Conservation (phyloP, 2,329 filamentous ascomycete genomes). For the Trichoderma koningii region DNA sequence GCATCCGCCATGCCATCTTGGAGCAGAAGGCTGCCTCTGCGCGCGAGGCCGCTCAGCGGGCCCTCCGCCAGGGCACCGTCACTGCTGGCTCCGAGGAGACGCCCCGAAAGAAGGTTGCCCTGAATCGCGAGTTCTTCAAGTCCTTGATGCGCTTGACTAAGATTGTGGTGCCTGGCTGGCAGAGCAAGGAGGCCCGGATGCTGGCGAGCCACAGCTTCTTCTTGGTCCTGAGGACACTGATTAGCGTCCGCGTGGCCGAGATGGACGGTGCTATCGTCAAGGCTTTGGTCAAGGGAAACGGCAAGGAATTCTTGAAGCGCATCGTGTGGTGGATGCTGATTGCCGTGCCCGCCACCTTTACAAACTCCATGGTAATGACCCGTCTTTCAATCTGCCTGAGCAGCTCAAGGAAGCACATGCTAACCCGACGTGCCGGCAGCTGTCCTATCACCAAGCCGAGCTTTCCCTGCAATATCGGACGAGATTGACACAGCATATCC, state of each 20-base stretch:
- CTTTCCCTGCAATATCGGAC: constrained; percentile 91
- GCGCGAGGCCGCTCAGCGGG: constrained; percentile 62
- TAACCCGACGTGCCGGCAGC: constrained; percentile 48
- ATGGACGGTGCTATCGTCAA: constrained; percentile 94
- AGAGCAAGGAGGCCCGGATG: constrained; percentile 82
- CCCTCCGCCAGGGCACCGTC: constrained; percentile 52
- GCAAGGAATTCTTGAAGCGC: constrained; percentile 82
- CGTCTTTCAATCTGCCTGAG: not conserved
- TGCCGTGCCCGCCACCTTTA: constrained; percentile 93
- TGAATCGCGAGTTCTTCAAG: constrained; percentile 81
- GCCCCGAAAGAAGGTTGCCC: constrained; percentile 77
- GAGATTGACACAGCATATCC: constrained; percentile 88
- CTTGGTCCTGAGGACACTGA: constrained; percentile 82
- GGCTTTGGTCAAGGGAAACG: constrained; percentile 85
- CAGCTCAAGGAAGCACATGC: not conserved
- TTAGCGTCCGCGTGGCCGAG: constrained; percentile 94
- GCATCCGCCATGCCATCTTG: constrained; percentile 85
- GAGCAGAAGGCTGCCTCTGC: constrained; percentile 86
- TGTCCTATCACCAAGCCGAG: constrained; percentile 96
- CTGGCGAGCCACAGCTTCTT: constrained; percentile 92
- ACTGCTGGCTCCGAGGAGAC: constrained; percentile 43
- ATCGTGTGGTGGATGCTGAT: constrained; percentile 99
- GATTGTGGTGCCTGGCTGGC: constrained; percentile 89
- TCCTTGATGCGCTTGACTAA: constrained; percentile 75
- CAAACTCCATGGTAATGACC: constrained; percentile 86